Base-by-base conservation (phyloP, 176 grass and related monocot species). In the Oryza glaberrima region DNA sequence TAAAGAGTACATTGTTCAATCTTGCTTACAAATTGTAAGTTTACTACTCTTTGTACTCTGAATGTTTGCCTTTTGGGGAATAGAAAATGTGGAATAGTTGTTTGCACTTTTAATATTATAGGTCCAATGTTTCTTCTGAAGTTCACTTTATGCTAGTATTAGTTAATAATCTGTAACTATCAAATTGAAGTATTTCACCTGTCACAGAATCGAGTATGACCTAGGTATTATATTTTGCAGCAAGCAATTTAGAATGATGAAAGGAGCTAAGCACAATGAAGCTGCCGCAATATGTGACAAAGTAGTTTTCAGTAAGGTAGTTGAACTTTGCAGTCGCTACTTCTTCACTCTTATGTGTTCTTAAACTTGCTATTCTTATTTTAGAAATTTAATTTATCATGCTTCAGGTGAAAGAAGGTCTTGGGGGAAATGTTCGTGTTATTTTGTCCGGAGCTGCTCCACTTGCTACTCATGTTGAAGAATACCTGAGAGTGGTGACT, bases 391-490 rank as follows among this genome's bases (percentile, higher is more conserved):
- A 49, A 81, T 80, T 65, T 72, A 35, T 70, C 65, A 11, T 23
- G 45, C 47, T 76, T 81, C 58, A 96, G 96, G 86, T 99, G 79
- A 99, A 94, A 91, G 87, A 91, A 80, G 91, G 91, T 82, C 81
- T 99, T 73, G 96, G 96, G 76, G 96, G 96, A 84, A 99, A 89
- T 52, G 90, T 99, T 19, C 84, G 91, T 36, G 72, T 99, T 76
- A 90, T 99, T 61, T 88, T 99, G 88, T 99, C 90, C 82, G 96
- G 96, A 92, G 96, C 91, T 56, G 94, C 94, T 49, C 96, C 96
- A 73, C 91, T 99, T 68, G 90, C 93, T 47, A 75, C 81, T 28
- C 93, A 99, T 82, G 91, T 99, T 36, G 96, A 99, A 92, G 66
- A 88, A 87, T 99, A 88, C 81, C 77, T 99, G 79, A 75, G 96